These are phyloP conservation scores for Moesziomyces sp. DNA, from an alignment of 1,284 basidiomycete genomes.

Conservation along the genomic window DNA sequence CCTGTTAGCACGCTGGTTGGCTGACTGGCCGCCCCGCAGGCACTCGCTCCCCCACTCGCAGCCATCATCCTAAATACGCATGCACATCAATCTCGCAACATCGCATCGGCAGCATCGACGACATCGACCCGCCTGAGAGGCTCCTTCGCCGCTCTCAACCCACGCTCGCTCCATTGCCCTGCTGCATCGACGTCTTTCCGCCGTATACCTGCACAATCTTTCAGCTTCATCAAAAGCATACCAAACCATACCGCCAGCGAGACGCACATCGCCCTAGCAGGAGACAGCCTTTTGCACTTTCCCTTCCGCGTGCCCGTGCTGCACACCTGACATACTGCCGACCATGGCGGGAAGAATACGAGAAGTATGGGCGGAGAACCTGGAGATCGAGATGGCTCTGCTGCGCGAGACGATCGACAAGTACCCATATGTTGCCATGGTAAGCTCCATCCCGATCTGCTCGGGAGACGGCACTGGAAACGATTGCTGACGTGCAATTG, in stretches of 20 bases:
- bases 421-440: constrained; percentile 94
- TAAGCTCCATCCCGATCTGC: constrained; percentile 8
- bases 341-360: constrained; percentile 63
- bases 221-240: neutral
- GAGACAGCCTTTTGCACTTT: neutral
- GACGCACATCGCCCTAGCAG: neutral
- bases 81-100: neutral
- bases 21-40: neutral
- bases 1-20: neutral
- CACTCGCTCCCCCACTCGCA: neutral
- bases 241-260: neutral
- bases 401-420: constrained; percentile 87
- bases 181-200: neutral
- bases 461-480: no score
- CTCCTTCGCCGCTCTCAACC: neutral
- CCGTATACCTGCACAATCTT: neutral
- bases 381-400: constrained; percentile 88
- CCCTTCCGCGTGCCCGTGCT: neutral
- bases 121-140: neutral
- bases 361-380: constrained; percentile 93
- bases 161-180: neutral
- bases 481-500: no score
- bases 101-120: neutral
- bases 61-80: neutral
- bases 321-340: constrained; percentile 5